Base-by-base conservation (phyloP, 495 filamentous ascomycete genomes). In the Xylaria telfairii region DNA sequence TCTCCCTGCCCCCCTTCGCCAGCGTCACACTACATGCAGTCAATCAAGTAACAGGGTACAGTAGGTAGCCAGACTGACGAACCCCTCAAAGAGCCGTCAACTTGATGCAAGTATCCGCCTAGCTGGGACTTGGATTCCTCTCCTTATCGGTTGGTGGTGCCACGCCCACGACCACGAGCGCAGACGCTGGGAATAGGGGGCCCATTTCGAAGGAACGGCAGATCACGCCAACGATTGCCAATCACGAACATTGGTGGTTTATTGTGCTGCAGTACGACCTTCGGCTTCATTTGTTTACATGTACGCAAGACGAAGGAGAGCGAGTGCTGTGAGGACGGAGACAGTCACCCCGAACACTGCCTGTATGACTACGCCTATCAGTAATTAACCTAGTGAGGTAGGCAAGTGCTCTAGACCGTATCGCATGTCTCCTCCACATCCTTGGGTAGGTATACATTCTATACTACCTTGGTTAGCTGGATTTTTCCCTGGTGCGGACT, bases 51-150 rank as follows among this genome's bases (percentile, higher is more conserved):
- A 51, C 65, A 51, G n/a, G n/a, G n/a, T n/a, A n/a, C n/a, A n/a
- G n/a, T n/a, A n/a, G n/a, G n/a, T n/a, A n/a, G n/a, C n/a, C n/a
- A n/a, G n/a, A n/a, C n/a, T n/a, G n/a, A n/a, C n/a, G n/a, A n/a
- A n/a, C n/a, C n/a, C n/a, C n/a, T n/a, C n/a, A n/a, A 53, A n/a
- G 28, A 67, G 63, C 51, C 41, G 61, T 67, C 64, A 67, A 47
- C 15, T 60, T 60, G 39, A 67, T 15, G 62, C 69, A 59, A 15
- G 42, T 49, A 67, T 59, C 69, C 69, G 62, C 42, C 39, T 7
- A 34, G 68, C 47, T 66, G 68, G 68, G 68, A 65, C 49, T 37
- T 19, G 19, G n/a, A n/a, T 30, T 71, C 26, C n/a, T 63, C 32
- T 65, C 17, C 47, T 37, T 34, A 62, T 51, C 61, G 19, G 30